Conservation (phyloP, 2,329 filamentous ascomycete genomes). For the Ophiostoma sp. region DNA sequence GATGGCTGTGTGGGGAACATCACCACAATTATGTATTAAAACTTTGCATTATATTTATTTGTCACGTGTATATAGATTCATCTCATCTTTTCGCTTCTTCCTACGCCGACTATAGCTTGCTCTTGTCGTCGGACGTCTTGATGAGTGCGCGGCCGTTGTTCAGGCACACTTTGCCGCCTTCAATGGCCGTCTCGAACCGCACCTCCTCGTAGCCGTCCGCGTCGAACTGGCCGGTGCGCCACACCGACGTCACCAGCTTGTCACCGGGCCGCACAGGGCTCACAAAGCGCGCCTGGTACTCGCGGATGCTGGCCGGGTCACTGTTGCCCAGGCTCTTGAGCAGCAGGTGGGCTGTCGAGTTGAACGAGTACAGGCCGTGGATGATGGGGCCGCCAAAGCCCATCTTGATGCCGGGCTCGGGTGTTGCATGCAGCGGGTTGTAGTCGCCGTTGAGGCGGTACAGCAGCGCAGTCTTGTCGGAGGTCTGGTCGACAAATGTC, state of each 20-base stretch:
- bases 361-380: constrained; percentile 86
- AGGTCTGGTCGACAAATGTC: constrained; percentile 65
- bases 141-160: constrained; percentile 81
- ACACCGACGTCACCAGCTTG: constrained; percentile 74
- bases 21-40: background rate
- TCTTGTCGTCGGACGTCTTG: constrained; percentile 55
- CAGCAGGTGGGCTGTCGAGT: constrained; percentile 67
- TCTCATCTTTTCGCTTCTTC: background rate
- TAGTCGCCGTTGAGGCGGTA: constrained; percentile 91
- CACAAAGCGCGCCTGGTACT: constrained; percentile 85
- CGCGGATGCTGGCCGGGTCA: constrained; percentile 74
- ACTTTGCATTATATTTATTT: constrained; percentile 13
- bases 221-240: constrained; percentile 75
- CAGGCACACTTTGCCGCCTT: constrained; percentile 75
- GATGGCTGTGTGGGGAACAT: constrained; percentile 3
- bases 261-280: constrained; percentile 78
- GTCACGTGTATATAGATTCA: background rate
- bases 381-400: constrained; percentile 86
- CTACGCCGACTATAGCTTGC: constrained; percentile 50
- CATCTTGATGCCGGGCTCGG: constrained; percentile 80
- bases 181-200: constrained; percentile 70
- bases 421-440: constrained; percentile 84
- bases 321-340: constrained; percentile 67
- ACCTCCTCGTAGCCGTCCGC: constrained; percentile 77
- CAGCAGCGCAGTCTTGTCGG: constrained; percentile 63